A percentile compares a stretch with the other conserved stretches of the same genome.
Evolutionary conservation across 345 rosid genomes (phyloP).

Genomic region (Salix suchowensis): DNA sequence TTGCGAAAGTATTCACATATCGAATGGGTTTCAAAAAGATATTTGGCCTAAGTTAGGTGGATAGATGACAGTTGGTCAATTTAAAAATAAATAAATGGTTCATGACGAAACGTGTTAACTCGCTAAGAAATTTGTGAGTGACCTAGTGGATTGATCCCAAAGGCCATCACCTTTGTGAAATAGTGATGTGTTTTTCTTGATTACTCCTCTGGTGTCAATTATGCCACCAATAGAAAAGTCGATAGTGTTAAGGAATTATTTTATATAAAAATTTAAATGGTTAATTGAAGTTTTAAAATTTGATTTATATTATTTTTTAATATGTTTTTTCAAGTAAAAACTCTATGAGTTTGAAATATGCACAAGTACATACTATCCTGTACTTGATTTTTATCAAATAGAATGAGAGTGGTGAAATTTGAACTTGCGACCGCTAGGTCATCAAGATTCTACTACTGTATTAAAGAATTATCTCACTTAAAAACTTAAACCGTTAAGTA

Average conservation of each 20-base stretch:
- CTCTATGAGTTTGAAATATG: fast-evolving
- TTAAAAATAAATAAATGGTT: not conserved
- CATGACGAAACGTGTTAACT: not conserved
- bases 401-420: too few species aligned
- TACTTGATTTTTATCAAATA: too few species aligned
- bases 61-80: not conserved
- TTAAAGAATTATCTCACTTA: too few species aligned
- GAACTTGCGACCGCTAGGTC: too few species aligned
- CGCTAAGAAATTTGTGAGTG: not conserved
- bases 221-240: not conserved
- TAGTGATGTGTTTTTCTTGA: not conserved
- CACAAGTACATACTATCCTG: too few species aligned
- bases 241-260: too few species aligned
- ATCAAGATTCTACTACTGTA: fast-evolving
- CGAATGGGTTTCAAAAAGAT: not conserved
- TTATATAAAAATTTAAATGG: too few species aligned
- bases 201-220: not conserved
- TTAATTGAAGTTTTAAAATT: too few species aligned
- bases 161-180: not conserved
- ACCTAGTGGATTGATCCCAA: not conserved
- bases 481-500: too few species aligned
- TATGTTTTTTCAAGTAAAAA: too few species aligned
- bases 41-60: not conserved
- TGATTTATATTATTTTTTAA: too few species aligned
- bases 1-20: not conserved